Conservation (phyloP, 331 rosid species). For the Rosa hybrid region DNA sequence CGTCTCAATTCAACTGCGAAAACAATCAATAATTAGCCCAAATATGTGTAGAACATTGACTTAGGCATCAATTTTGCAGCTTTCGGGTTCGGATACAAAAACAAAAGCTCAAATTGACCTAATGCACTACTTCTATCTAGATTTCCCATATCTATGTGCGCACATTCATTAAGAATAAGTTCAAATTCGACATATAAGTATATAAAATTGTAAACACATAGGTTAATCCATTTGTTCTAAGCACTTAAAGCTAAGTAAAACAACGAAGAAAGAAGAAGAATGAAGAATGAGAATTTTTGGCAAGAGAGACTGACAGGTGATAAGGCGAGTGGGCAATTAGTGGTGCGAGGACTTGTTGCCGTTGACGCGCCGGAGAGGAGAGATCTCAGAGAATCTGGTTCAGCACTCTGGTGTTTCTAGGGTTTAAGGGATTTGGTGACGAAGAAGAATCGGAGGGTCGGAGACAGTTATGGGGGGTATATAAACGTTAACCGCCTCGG, state of each 20-base stretch:
- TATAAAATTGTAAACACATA: not conserved
- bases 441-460: not conserved
- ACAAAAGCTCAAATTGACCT: not conserved
- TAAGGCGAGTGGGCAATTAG: not conserved
- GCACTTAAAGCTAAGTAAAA: not conserved
- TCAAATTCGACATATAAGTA: not conserved
- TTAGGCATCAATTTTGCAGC: not conserved
- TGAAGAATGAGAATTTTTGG: not conserved
- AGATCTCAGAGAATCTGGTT: not conserved
- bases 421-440: conserved; percentile 16
- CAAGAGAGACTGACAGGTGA: not conserved
- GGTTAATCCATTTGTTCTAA: not conserved
- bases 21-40: not conserved
- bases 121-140: not conserved
- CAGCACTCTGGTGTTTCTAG: not conserved
- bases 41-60: not conserved
- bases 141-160: not conserved
- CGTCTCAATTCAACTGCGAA: conserved; percentile 31
- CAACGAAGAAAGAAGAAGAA: not conserved
- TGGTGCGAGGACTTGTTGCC: not conserved
- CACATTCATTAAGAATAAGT: not conserved
- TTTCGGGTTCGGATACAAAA: not conserved
- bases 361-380: not conserved
- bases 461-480: not conserved
- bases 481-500: not conserved